Percentiles rank a stretch among this genome's conserved stretches.
phyloP scores from a whole-genome alignment of 257 asterid genomes.

The Striga asiatica region DNA sequence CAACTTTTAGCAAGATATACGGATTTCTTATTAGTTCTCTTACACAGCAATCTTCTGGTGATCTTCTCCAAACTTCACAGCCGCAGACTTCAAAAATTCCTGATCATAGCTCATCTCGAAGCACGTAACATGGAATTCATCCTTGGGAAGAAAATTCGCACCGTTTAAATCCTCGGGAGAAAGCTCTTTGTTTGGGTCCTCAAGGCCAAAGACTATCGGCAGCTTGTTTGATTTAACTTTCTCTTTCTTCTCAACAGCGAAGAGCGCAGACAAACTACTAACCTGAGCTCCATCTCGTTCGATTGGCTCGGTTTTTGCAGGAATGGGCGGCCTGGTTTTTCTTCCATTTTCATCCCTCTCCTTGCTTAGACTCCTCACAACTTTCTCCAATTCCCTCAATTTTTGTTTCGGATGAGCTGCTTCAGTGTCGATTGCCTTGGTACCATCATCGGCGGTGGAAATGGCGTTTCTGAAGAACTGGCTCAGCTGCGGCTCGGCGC shows the following conservation, averaged over 20 bases:
- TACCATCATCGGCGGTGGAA: slow-evolving; percentile 13
- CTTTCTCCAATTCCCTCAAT: slow-evolving; percentile 39
- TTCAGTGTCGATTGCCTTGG: slow-evolving; percentile 12
- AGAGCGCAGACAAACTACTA: slow-evolving; percentile 29
- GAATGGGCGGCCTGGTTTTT: not conserved
- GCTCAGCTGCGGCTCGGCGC: slow-evolving; percentile 25
- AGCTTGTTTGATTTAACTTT: not conserved
- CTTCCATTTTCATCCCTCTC: slow-evolving; percentile 11
- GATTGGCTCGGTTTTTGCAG: not conserved
- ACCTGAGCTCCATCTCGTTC: slow-evolving; percentile 2
- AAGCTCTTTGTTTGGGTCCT: slow-evolving; percentile 42
- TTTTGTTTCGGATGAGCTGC: slow-evolving; percentile 20
- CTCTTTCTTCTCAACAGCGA: slow-evolving; percentile 12
- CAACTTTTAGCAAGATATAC: not conserved
- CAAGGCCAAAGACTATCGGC: slow-evolving; percentile 19
- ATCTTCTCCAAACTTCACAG: slow-evolving; percentile 52
- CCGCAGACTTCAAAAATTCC: slow-evolving; percentile 45
- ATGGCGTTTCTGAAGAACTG: slow-evolving; percentile 47
- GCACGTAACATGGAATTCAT: slow-evolving; percentile 31
- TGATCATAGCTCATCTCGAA: slow-evolving; percentile 50
- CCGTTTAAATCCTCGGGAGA: slow-evolving; percentile 55
- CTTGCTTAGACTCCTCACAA: slow-evolving; percentile 26
- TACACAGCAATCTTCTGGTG: slow-evolving; percentile 66
- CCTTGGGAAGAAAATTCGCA: slow-evolving; percentile 33
- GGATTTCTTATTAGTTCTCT: slow-evolving; percentile 19